Conservation (phyloP, 495 filamentous ascomycete genomes). For the Diplogelasinospora grovesii region DNA sequence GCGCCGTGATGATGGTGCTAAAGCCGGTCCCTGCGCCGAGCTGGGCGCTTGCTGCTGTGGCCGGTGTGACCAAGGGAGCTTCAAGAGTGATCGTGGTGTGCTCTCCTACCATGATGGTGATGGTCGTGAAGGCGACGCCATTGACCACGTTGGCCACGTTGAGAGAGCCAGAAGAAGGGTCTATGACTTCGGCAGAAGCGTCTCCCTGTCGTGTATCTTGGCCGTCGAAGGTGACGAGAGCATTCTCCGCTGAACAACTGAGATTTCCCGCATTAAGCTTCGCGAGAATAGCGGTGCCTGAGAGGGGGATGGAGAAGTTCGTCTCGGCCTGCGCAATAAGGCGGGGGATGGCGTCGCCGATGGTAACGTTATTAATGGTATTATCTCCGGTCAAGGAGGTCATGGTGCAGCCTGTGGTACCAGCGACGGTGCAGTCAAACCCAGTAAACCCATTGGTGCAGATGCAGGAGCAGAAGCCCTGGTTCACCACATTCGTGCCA, state of each 20-base stretch:
- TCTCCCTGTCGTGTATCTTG: conserved; percentile 29
- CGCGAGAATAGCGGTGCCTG: conserved; percentile 57
- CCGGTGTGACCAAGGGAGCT: conserved; percentile 8
- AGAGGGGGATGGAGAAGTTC: conserved; percentile 72
- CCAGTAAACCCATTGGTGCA: conserved; percentile 85
- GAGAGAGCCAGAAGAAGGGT: conserved; percentile 9
- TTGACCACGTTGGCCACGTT: conserved; percentile 20
- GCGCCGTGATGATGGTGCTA: conserved; percentile 25
- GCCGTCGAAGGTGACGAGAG: conserved; percentile 74
- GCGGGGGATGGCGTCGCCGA: conserved; percentile 70
- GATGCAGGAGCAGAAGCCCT: conserved; percentile 70
- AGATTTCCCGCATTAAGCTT: conserved; percentile 69
- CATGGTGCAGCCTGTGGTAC: conserved; percentile 65
- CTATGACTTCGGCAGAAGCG: conserved; percentile 12
- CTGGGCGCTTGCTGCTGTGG: conserved; percentile 7
- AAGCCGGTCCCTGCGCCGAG: conserved; percentile 14
- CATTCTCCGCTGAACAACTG: conserved; percentile 75
- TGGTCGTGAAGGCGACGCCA: conserved; percentile 28
- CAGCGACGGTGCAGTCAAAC: conserved; percentile 55
- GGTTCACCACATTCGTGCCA: conserved; percentile 62
- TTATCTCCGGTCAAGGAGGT: conserved; percentile 48
- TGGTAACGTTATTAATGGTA: conserved; percentile 59
- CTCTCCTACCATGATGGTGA: conserved; percentile 29
- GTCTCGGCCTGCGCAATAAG: conserved; percentile 56
- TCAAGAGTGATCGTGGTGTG: conserved; percentile 27